These are phyloP conservation scores for Trypanosomatidae sp. DNA, from an alignment of 208 protist genomes.

Conservation along the genomic window DNA sequence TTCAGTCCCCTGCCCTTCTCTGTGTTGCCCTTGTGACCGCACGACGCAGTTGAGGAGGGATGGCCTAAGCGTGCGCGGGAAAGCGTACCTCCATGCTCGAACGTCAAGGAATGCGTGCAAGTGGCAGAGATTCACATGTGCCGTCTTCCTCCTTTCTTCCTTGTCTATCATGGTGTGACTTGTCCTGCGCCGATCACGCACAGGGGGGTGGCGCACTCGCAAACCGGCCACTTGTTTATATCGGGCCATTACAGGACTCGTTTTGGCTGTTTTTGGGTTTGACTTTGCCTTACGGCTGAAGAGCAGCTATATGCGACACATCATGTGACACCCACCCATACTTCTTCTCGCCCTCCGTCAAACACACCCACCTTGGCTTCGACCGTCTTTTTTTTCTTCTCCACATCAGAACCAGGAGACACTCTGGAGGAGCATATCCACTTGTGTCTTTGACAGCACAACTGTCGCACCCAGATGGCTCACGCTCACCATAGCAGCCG, in stretches of 20 bases:
- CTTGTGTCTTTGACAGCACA: slow-evolving; percentile 13
- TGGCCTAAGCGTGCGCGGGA: background rate
- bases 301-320: too few relatives aligned
- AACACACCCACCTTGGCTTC: too few relatives aligned
- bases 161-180: background rate
- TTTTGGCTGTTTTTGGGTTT: too few relatives aligned
- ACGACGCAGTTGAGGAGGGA: background rate
- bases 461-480: slow-evolving; percentile 10
- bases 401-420: background rate
- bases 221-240: background rate
- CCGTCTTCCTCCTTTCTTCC: background rate
- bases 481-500: slow-evolving; percentile 4
- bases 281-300: too few relatives aligned
- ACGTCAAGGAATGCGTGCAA: background rate
- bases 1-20: background rate
- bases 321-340: background rate
- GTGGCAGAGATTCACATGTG: background rate
- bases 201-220: background rate
- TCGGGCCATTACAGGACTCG: too few relatives aligned
- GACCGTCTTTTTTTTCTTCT: background rate
- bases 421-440: slow-evolving; percentile 13
- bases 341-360: background rate
- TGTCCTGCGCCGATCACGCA: background rate
- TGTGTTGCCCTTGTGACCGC: background rate
- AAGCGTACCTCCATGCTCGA: background rate